Conservation (phyloP, 2,329 filamentous ascomycete species). For the Fusarium pseudoanthophilum region DNA sequence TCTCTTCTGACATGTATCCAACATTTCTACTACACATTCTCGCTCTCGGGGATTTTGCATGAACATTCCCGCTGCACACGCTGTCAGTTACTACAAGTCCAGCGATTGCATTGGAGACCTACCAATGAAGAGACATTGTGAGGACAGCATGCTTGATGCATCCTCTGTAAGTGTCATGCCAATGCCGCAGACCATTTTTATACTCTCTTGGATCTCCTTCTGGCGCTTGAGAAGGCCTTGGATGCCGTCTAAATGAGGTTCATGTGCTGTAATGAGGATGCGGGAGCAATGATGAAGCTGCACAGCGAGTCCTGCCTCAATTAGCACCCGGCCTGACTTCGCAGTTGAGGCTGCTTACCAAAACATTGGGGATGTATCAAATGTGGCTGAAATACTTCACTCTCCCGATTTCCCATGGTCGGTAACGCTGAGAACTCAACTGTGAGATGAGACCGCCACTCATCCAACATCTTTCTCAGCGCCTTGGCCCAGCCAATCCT, state of each 20-base stretch:
- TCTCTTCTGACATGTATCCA: constrained; percentile 34
- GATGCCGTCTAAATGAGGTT: constrained; percentile 43
- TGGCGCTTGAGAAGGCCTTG: constrained; percentile 56
- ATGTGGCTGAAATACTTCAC: constrained; percentile 54
- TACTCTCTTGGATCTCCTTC: constrained; percentile 34
- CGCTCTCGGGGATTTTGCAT: constrained; percentile 32
- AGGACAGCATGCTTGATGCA: constrained; percentile 55
- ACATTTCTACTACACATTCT: constrained; percentile 31
- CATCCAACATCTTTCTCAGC: constrained; percentile 38
- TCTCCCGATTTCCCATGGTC: constrained; percentile 31
- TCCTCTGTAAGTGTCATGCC: constrained; percentile 56
- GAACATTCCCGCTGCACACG: constrained; percentile 21
- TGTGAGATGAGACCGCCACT: constrained; percentile 49
- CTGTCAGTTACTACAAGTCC: accelerated
- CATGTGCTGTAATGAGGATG: constrained; percentile 51
- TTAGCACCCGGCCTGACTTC: not conserved
- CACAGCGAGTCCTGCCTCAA: constrained; percentile 16
- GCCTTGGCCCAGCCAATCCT: constrained; percentile 23
- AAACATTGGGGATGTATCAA: constrained; percentile 62
- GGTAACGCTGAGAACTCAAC: constrained; percentile 56
- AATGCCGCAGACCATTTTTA: constrained; percentile 58
- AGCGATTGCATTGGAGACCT: accelerated
- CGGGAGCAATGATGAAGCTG: constrained; percentile 29
- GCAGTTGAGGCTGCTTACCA: not conserved
- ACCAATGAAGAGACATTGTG: constrained; percentile 54